Conservation (phyloP, 2,329 filamentous ascomycete genomes). For the Nothophoma quercina region DNA sequence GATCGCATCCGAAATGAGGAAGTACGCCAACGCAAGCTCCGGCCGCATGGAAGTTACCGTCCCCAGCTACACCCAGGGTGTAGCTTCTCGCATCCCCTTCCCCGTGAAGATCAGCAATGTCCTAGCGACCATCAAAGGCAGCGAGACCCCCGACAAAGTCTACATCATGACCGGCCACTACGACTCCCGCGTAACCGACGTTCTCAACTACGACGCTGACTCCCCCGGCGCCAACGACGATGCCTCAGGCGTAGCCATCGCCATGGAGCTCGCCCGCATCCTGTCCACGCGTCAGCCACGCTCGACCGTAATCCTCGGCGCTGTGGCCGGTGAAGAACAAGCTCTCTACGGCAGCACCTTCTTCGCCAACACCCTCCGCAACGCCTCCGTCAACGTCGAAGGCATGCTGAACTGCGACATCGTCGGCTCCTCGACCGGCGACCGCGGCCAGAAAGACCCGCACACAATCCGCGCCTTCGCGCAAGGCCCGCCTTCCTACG, state of each 20-base stretch:
- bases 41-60: constrained; percentile 61
- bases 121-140: constrained; percentile 57
- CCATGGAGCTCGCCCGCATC: constrained; percentile 64
- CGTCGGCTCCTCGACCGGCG: constrained; percentile 60
- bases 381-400: constrained; percentile 62
- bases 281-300: constrained; percentile 57
- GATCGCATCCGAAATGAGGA: constrained; percentile 60
- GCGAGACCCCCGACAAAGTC: constrained; percentile 55
- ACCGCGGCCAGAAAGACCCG: constrained; percentile 56
- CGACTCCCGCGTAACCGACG: constrained; percentile 61
- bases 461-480: constrained; percentile 64
- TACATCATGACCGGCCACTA: constrained; percentile 64
- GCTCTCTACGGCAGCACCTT: constrained; percentile 60
- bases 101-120: constrained; percentile 64
- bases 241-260: constrained; percentile 62
- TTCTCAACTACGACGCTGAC: constrained; percentile 60
- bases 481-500: constrained; percentile 57
- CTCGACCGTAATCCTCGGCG: constrained; percentile 64
- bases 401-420: constrained; percentile 67
- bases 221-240: constrained; percentile 67
- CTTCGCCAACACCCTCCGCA: constrained; percentile 62
- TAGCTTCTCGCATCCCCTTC: constrained; percentile 58
- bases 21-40: constrained; percentile 57
- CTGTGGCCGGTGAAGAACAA: constrained; percentile 67
- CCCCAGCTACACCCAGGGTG: constrained; percentile 60